A percentile compares a stretch with the other conserved stretches of the same genome.
Evolutionary conservation across 2,329 filamentous ascomycete genomes (phyloP).

Genomic region (Alternaria burnsii): DNA sequence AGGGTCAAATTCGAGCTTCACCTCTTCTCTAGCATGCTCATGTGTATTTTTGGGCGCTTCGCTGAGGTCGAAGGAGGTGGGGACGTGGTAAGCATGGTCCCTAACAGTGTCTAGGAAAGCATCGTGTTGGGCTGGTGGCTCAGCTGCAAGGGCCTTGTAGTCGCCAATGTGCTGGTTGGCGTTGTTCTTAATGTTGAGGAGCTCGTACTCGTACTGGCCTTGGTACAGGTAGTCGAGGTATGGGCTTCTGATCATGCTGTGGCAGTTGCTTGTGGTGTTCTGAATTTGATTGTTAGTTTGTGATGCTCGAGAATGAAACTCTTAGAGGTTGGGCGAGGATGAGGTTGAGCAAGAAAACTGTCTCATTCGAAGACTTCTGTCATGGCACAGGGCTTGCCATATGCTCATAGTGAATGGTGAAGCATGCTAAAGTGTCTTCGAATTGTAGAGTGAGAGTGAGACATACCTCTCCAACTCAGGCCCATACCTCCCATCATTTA

Average conservation of each 20-base stretch:
- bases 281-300: conserved; percentile 1
- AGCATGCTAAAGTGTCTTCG: not conserved
- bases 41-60: not conserved
- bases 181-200: not conserved
- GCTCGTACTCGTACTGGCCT: not conserved
- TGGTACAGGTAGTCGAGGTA: not conserved
- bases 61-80: not conserved
- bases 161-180: not conserved
- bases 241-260: not conserved
- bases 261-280: not conserved
- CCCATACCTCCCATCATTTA: not conserved
- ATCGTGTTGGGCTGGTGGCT: not conserved
- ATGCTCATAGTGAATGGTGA: conserved; percentile 2
- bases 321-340: not conserved
- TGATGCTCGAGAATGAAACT: not conserved
- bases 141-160: not conserved
- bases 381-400: not conserved
- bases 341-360: not conserved
- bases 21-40: not conserved
- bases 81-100: conserved; percentile 5
- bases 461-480: not conserved
- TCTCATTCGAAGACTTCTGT: not conserved
- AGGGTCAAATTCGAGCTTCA: conserved; percentile 10
- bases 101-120: not conserved
- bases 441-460: not conserved